These are phyloP conservation scores for Cubamyces lactineus DNA, from an alignment of 768 basidiomycete species.

Conservation along the genomic window DNA sequence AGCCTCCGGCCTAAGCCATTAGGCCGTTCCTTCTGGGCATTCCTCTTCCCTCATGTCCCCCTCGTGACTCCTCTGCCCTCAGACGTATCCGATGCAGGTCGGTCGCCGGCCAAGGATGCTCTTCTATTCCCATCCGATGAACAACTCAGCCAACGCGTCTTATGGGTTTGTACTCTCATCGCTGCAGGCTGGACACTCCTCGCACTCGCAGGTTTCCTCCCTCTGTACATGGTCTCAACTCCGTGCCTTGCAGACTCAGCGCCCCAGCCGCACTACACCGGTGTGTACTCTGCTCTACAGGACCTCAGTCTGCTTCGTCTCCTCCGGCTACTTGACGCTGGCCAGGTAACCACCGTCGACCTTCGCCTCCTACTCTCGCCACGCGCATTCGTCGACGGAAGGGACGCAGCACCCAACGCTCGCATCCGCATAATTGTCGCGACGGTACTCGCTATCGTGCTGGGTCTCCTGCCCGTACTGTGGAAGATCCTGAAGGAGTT, in stretches of 20 bases:
- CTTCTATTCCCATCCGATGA: conserved; percentile 74
- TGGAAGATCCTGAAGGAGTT: conserved; percentile 69
- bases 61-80: conserved; percentile 60
- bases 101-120: conserved; percentile 52
- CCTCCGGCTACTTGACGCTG: conserved; percentile 57
- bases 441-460: conserved; percentile 59
- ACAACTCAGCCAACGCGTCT: conserved; percentile 67
- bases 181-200: conserved; percentile 69
- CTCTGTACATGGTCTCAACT: conserved; percentile 67
- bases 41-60: conserved; percentile 71
- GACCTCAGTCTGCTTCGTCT: conserved; percentile 80
- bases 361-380: not conserved
- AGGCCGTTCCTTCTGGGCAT: conserved; percentile 60
- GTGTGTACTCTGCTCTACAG: conserved; percentile 67
- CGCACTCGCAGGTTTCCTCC: conserved; percentile 71
- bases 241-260: conserved; percentile 68
- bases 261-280: conserved; percentile 48
- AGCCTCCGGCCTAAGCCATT: conserved; percentile 70
- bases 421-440: conserved; percentile 70
- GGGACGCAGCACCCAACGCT: conserved; percentile 45
- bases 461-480: conserved; percentile 69
- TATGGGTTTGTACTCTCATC: conserved; percentile 68
- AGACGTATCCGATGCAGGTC: conserved; percentile 58
- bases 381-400: conserved; percentile 42
- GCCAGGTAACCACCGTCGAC: conserved; percentile 33